These are phyloP conservation scores for Acrodontium crateriforme DNA, from an alignment of 2,329 filamentous ascomycete genomes.

Conservation along the genomic window DNA sequence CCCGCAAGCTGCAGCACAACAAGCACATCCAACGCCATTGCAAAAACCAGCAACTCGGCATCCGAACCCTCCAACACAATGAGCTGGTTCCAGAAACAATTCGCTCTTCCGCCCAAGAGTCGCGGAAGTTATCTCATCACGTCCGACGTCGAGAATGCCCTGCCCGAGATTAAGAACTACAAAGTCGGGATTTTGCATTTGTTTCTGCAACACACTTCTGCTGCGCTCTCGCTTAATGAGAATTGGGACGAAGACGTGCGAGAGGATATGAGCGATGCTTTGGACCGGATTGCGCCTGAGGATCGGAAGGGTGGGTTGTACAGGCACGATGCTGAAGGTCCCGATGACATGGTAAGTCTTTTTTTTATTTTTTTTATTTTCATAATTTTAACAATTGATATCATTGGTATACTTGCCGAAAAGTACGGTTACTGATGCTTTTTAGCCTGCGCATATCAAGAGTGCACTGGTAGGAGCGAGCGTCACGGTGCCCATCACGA, in stretches of 20 bases:
- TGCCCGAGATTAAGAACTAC: slow-evolving; percentile 73
- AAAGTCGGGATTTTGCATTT: slow-evolving; percentile 77
- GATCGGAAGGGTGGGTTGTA: slow-evolving; percentile 57
- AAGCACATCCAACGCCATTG: slow-evolving; percentile 10
- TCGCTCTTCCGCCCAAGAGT: slow-evolving; percentile 61
- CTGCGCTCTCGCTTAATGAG: slow-evolving; percentile 83
- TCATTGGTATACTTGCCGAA: too few species aligned
- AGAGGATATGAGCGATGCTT: slow-evolving; percentile 77
- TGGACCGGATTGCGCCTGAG: slow-evolving; percentile 79
- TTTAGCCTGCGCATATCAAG: slow-evolving; percentile 96
- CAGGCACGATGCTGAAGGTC: slow-evolving; percentile 72
- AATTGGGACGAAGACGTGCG: slow-evolving; percentile 79
- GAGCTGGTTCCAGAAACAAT: slow-evolving; percentile 73
- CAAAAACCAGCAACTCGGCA: slow-evolving; percentile 9
- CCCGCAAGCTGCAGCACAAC: slow-evolving; percentile 15
- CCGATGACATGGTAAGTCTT: slow-evolving; percentile 95
- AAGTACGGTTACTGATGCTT: too few species aligned
- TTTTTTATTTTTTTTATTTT: too few species aligned
- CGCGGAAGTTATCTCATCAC: slow-evolving; percentile 87
- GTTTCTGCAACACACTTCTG: slow-evolving; percentile 91
- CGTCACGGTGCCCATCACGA: slow-evolving; percentile 77
- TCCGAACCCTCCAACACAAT: slow-evolving; percentile 9
- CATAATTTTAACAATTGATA: too few species aligned
- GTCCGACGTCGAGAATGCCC: slow-evolving; percentile 50
- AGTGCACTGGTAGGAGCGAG: slow-evolving; percentile 77